phyloP scores from a whole-genome alignment of 345 rosid species.

The Mangifera indica region DNA sequence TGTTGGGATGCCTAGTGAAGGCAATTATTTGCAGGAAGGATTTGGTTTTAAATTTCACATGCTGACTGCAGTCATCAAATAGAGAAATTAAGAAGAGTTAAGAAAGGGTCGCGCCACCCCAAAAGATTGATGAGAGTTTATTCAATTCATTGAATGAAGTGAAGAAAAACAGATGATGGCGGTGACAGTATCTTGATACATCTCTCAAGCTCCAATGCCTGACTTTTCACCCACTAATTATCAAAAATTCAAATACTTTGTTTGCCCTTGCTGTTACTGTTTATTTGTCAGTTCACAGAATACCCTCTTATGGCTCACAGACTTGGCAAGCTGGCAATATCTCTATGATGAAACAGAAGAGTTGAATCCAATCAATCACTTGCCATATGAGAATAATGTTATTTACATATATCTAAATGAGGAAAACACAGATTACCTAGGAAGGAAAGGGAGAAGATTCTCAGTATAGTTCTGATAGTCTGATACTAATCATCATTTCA shows the following conservation, averaged over 20 bases:
- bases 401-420: slow-evolving; percentile 9
- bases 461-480: too few species aligned
- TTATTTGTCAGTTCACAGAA: slow-evolving; percentile 17
- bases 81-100: too few species aligned
- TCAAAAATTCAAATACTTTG: too few species aligned
- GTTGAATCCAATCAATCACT: background rate
- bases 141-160: slow-evolving; percentile 4
- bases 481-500: slow-evolving; percentile 10
- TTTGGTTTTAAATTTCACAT: too few species aligned
- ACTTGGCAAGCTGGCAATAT: background rate
- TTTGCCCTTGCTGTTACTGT: too few species aligned
- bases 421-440: slow-evolving; percentile 9
- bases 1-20: too few species aligned
- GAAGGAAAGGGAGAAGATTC: background rate
- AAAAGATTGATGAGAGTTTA: too few species aligned
- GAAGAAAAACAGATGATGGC: slow-evolving; percentile 15
- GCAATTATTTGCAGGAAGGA: too few species aligned
- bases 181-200: slow-evolving; percentile 19
- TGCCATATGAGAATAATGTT: background rate
- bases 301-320: slow-evolving; percentile 15
- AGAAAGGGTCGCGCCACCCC: too few species aligned
- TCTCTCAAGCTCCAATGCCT: slow-evolving; percentile 2
- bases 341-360: background rate
- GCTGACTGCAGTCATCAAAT: too few species aligned
- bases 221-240: too few species aligned